These are phyloP conservation scores for Sporothrix curviconia DNA, from an alignment of 2,329 filamentous ascomycete species.

Conservation along the genomic window DNA sequence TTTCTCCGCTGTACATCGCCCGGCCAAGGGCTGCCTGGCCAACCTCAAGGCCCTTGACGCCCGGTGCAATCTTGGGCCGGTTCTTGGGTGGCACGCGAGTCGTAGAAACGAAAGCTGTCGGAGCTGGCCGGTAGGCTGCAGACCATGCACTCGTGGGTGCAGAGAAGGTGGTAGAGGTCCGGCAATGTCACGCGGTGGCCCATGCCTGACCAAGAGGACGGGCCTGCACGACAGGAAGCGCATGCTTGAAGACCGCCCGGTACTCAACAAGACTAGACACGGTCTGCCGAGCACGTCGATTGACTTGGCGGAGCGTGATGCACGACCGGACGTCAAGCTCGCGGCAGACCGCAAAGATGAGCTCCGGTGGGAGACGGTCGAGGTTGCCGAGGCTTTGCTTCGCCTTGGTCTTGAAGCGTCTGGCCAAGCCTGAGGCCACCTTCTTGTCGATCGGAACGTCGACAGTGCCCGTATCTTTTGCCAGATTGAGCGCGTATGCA, in stretches of 20 bases:
- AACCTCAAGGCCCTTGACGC: background rate
- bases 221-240: conserved; percentile 7
- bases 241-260: background rate
- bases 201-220: conserved; percentile 5
- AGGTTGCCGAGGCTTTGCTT: background rate
- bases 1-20: background rate
- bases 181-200: background rate
- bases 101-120: conserved; percentile 2
- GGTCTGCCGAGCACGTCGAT: conserved; percentile 1
- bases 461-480: too few relatives aligned
- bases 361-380: conserved; percentile 3
- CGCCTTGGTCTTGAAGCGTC: background rate
- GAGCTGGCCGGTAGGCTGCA: conserved; percentile 2
- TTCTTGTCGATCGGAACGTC: background rate
- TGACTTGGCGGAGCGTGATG: conserved; percentile 8
- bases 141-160: conserved; percentile 11
- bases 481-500: too few relatives aligned
- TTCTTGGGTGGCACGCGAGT: conserved; percentile 11
- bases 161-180: conserved; percentile 4
- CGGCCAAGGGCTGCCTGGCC: background rate
- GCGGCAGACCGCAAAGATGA: background rate
- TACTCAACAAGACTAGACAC: conserved; percentile 3
- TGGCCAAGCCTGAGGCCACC: background rate
- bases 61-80: background rate
- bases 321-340: conserved; percentile 5